Percentiles rank a stretch among this genome's conserved stretches.
Evolutionary conservation across 441 rosid genomes (phyloP).

Genomic region (Aquilaria agallochum): DNA sequence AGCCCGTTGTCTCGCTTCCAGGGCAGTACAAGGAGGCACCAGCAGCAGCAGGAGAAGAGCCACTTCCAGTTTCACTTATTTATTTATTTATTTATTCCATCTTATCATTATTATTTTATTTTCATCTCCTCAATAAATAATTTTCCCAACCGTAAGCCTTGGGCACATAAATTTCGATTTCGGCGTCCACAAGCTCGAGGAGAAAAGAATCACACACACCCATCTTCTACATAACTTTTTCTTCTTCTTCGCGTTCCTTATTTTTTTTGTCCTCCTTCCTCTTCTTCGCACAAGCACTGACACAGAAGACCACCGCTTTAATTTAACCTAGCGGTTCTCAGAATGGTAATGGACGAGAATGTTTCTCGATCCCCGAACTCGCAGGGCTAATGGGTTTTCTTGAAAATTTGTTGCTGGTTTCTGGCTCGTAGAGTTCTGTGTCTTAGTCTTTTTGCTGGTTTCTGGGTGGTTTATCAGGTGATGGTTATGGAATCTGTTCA

Average conservation of each 20-base stretch:
- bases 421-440: neutral
- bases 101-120: too few species aligned
- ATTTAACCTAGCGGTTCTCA: too few species aligned
- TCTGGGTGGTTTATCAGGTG: conserved; percentile 21
- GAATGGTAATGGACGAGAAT: too few species aligned
- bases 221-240: conserved; percentile 17
- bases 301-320: neutral
- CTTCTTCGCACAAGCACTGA: conserved; percentile 4
- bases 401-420: neutral
- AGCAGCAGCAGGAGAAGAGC: too few species aligned
- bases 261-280: conserved; percentile 26
- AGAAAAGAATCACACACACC: neutral
- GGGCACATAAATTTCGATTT: neutral
- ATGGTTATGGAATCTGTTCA: conserved; percentile 21
- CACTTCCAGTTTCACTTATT: neutral
- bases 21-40: too few species aligned
- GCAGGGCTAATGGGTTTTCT: neutral
- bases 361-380: too few species aligned
- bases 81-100: conserved; percentile 5
- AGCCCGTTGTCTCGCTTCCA: too few species aligned
- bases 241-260: conserved; percentile 8
- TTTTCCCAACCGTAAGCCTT: neutral
- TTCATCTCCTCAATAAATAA: neutral
- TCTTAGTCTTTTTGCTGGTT: neutral
- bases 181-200: neutral